Evolutionary conservation across 31 red algal genomes (phyloP).

Genomic region (Endocladia muricata): DNA sequence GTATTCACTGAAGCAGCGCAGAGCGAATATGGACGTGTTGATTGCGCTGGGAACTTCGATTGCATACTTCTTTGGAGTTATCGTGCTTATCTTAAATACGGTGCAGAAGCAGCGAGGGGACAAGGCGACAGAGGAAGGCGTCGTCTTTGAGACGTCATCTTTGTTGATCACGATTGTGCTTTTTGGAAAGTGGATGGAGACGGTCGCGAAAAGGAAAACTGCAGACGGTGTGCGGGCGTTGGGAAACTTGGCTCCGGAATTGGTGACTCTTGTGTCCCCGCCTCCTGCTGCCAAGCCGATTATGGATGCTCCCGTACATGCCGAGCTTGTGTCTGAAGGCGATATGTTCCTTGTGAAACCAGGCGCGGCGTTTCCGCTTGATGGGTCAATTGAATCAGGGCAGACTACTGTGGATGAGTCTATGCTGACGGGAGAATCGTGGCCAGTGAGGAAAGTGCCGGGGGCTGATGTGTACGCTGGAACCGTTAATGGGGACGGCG

Average conservation of each 20-base stretch:
- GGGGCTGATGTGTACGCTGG: conserved; percentile 68
- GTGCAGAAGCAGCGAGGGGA: neutral
- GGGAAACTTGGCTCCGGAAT: conserved; percentile 22
- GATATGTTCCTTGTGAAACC: conserved; percentile 68
- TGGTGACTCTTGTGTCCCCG: conserved; percentile 26
- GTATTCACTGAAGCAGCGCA: conserved; percentile 51
- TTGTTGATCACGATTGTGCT: conserved; percentile 81
- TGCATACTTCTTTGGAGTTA: conserved; percentile 50
- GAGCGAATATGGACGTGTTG: conserved; percentile 81
- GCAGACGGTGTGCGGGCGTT: conserved; percentile 54
- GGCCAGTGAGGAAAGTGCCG: conserved; percentile 58
- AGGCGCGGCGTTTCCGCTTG: conserved; percentile 67
- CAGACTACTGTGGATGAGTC: conserved; percentile 74
- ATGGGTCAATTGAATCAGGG: conserved; percentile 54
- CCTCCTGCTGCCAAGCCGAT: neutral
- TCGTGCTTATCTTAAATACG: conserved; percentile 13
- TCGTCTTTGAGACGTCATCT: conserved; percentile 44
- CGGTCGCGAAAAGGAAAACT: conserved; percentile 65
- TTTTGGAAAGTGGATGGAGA: conserved; percentile 85
- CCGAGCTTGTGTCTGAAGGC: conserved; percentile 30
- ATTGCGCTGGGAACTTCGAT: conserved; percentile 74
- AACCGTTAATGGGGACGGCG: conserved; percentile 47
- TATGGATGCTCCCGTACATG: conserved; percentile 31
- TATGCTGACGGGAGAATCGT: conserved; percentile 85
- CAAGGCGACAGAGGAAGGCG: neutral